Evolutionary conservation across 768 basidiomycete genomes (phyloP), one percentile per base, ranked within the genome.

Genomic region (Russula sp.): DNA sequence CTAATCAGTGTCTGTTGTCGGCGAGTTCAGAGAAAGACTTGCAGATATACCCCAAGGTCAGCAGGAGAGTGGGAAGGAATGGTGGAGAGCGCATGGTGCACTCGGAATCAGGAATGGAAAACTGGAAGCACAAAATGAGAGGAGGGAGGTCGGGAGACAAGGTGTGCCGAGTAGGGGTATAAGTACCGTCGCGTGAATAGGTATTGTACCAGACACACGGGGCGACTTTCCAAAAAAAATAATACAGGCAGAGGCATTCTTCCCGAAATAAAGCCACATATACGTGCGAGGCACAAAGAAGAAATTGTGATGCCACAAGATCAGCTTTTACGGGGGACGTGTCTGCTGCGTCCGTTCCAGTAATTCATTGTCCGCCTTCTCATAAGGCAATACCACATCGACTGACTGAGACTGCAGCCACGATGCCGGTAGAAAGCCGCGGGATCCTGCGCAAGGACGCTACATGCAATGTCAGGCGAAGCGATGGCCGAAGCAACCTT

Each of bases 151-250:
- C 7, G 8, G 20, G 0, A 3, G n/a, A n/a, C 22, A 16, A n/a
- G 3, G 27, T 2, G 27, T 14, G 13, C 16, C 22, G 35, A 6
- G 39, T 31, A 22, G n/a, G 14, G 22, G 22, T 59, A 55, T 63
- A 63, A 63, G 47, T 63, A 63, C 62, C 32, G 27, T 44, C 7
- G 13, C 7, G 14, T n/a, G 5, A 47, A 47, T 35, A 54, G 35
- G 20, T 18, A 16, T 1, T 6, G 5, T 5, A 16, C 27, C 3
- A 22, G 34, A 34, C 10, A 51, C 39, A 34, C 40, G 22, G 13
- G 42, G 51, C 50, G 39, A 14, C 50, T 57, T 31, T 34, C 45
- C 32, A 32, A 47, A 22, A 45, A 47, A 54, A 27, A n/a, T 7
- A 27, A 22, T 4, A 27, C 16, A 18, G 16, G 14, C n/a, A 13